Percentiles rank a stretch among this genome's conserved stretches.
Conservation (phyloP, 1,284 basidiomycete genomes). For the Leccinum solheimii region DNA sequence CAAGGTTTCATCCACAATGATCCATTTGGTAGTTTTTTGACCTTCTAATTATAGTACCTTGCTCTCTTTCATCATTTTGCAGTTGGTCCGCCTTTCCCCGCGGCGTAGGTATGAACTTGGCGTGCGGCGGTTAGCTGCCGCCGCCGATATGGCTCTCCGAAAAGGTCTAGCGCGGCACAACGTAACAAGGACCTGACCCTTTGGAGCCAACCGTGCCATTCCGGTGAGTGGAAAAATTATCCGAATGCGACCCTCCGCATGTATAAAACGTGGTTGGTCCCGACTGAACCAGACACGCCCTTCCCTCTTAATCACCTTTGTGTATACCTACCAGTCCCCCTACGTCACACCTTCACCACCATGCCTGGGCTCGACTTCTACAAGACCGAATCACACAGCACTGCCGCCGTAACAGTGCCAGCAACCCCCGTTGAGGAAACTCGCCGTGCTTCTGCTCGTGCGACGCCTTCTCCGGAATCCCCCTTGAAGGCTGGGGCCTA, state of each 20-base stretch:
- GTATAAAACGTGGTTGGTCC: constrained; percentile 23
- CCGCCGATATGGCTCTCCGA: constrained; percentile 3
- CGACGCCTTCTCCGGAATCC: constrained; percentile 16
- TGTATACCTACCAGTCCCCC: constrained; percentile 21
- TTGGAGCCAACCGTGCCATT: constrained; percentile 11
- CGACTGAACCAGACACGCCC: neutral
- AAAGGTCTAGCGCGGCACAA: constrained; percentile 15
- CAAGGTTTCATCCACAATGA: constrained; percentile 5
- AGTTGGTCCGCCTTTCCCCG: constrained; percentile 23
- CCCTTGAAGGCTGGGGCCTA: constrained; percentile 23
- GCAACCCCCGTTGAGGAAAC: constrained; percentile 9
- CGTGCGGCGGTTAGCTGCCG: constrained; percentile 5
- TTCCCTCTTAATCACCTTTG: constrained; percentile 22
- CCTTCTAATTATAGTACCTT: constrained; percentile 6
- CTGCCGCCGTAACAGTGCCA: constrained; percentile 7
- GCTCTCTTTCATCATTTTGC: neutral
- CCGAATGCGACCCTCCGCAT: constrained; percentile 10
- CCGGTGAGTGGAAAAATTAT: constrained; percentile 11
- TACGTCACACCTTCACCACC: constrained; percentile 15
- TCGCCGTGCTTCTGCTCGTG: neutral
- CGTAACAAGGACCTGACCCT: constrained; percentile 31
- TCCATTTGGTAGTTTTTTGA: constrained; percentile 5
- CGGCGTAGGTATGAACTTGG: constrained; percentile 5
- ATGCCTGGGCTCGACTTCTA: constrained; percentile 49
- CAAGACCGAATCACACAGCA: constrained; percentile 28